Evolutionary conservation across 2,329 filamentous ascomycete species (phyloP).

Genomic region (Blumeria hordei): DNA sequence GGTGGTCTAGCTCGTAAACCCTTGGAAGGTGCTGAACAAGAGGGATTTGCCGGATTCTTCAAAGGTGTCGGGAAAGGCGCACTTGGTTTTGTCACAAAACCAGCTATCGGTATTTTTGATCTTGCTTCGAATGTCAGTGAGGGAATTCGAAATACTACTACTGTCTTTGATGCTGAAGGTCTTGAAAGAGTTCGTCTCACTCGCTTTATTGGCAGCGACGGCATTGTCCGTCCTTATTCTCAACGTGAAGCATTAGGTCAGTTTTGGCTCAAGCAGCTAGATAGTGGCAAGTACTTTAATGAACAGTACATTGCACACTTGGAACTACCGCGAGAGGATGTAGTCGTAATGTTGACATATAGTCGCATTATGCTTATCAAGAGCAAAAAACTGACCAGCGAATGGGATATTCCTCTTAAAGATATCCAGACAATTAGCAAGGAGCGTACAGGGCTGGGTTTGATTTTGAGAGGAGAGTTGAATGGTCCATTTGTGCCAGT

Average conservation of each 20-base stretch:
- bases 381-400: slow-evolving; percentile 60
- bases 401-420: slow-evolving; percentile 92
- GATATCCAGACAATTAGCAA: slow-evolving; percentile 95
- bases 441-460: slow-evolving; percentile 78
- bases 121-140: slow-evolving; percentile 92
- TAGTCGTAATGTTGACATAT: slow-evolving; percentile 75
- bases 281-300: slow-evolving; percentile 94
- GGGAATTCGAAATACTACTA: slow-evolving; percentile 94
- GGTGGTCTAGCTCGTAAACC: slow-evolving; percentile 85
- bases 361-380: slow-evolving; percentile 73
- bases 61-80: slow-evolving; percentile 94
- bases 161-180: slow-evolving; percentile 85
- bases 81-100: slow-evolving; percentile 85
- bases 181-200: slow-evolving; percentile 86
- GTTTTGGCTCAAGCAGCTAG: slow-evolving; percentile 95
- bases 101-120: slow-evolving; percentile 88
- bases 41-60: slow-evolving; percentile 82
- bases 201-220: slow-evolving; percentile 76
- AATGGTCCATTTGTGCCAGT: slow-evolving; percentile 92
- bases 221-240: slow-evolving; percentile 81
- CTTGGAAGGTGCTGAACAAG: slow-evolving; percentile 83
- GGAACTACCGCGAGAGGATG: slow-evolving; percentile 70
- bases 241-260: slow-evolving; percentile 89
- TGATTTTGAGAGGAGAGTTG: slow-evolving; percentile 67
- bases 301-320: slow-evolving; percentile 94